A percentile compares a stretch with the other conserved stretches of the same genome.
Conservation (phyloP, 2,329 filamentous ascomycete species). For the Tolypocladium ovalisporum region DNA sequence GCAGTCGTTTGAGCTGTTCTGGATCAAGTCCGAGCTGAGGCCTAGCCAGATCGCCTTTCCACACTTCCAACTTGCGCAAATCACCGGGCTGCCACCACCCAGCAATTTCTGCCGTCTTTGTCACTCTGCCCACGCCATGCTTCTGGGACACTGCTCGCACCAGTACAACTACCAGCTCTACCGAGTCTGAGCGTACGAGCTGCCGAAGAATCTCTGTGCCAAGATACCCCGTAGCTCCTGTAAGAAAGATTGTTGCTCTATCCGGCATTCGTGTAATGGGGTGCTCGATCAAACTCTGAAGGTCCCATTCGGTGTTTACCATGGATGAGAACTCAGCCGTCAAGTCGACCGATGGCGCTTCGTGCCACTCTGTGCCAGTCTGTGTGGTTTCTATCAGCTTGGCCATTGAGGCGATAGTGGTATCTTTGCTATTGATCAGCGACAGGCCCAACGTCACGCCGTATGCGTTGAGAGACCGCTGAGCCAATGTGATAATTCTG, state of each 20-base stretch:
- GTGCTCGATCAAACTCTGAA: background rate
- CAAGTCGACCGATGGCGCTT: background rate
- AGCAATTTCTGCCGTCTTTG: slow-evolving; percentile 8
- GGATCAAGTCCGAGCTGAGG: slow-evolving; percentile 2
- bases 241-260: slow-evolving; percentile 56
- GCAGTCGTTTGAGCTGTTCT: slow-evolving; percentile 39
- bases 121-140: slow-evolving; percentile 52
- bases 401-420: background rate
- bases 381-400: background rate
- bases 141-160: slow-evolving; percentile 53
- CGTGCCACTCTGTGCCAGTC: background rate
- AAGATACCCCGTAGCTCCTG: slow-evolving; percentile 66
- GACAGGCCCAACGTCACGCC: background rate
- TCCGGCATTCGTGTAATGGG: background rate
- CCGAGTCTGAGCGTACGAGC: slow-evolving; percentile 45
- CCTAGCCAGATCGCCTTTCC: slow-evolving; percentile 6
- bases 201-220: slow-evolving; percentile 69
- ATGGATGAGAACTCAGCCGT: background rate
- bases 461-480: background rate
- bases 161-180: slow-evolving; percentile 48
- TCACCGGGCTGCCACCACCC: slow-evolving; percentile 6
- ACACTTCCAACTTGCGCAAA: slow-evolving; percentile 4
- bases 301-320: background rate
- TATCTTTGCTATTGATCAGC: background rate
- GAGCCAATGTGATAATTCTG: background rate